Base-by-base conservation (phyloP, 345 rosid species). In the Hibiscus syriacus region DNA sequence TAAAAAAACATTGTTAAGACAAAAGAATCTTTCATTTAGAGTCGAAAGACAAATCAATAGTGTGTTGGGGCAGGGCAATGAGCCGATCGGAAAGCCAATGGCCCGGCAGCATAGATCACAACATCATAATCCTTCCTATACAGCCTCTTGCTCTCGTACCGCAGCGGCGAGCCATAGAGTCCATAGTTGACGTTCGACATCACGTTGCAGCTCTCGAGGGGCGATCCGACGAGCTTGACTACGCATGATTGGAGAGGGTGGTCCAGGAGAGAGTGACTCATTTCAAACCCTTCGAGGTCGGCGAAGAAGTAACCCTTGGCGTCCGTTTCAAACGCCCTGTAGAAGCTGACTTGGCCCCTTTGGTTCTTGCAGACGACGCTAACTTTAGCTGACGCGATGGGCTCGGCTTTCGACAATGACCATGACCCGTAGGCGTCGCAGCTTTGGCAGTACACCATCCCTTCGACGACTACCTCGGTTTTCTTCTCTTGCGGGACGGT, bases 231-330 rank as follows among this genome's bases (percentile, higher is more conserved):
- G 3, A 85, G 93, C 76, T 84, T 88, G 69, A 82, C 90, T n/a
- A 54, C 61, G 80, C 98, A 92, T 30, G 93, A 67, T 16, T 87
- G 98, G 46, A 90, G 86, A 38, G 97, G 96, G 73, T 92, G 98
- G 72, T 92, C 93, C 72, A 83, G 78, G 60, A 85, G 30, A 25
- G 68, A 64, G 55, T 78, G 29, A 54, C 66, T 74, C 80, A 82
- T 74, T 76, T 80, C 76, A 70, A 71, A 80, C 13, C 86, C 97
- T 41, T 74, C 80, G 34, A 92, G 97, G 22, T 80, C 78, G 2
- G 90, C 96, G 16, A 82, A 87, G 87, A 92, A 92, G 79, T 90
- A 79, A 9, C 98, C 90, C 6, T 83, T 30, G 0, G 52, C 73
- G 55, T 85, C 70, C 4, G 95, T 84, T 78, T 85, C 72, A 48